Conservation (phyloP, 257 asterid species). For the Galeopsis tetrahit region DNA sequence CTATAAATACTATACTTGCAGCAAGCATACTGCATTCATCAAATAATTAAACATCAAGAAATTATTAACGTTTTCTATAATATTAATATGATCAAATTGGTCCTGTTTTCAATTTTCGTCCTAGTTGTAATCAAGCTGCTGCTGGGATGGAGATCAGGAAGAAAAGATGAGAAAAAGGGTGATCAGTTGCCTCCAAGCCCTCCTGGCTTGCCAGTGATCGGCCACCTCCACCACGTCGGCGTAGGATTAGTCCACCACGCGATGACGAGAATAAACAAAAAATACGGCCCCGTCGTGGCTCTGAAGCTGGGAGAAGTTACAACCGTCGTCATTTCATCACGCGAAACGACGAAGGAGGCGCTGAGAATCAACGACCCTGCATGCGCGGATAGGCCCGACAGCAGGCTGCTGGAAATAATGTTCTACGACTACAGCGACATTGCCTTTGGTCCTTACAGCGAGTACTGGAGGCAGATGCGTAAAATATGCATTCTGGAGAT, state of each 20-base stretch:
- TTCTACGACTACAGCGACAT: slow-evolving; percentile 33
- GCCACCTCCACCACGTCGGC: background rate
- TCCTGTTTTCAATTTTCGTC: too few relatives aligned
- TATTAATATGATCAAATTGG: too few relatives aligned
- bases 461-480: slow-evolving; percentile 41
- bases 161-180: too few relatives aligned
- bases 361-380: background rate
- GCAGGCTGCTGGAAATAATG: slow-evolving; percentile 11
- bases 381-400: background rate
- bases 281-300: background rate
- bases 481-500: slow-evolving; percentile 38
- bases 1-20: too few relatives aligned
- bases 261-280: background rate
- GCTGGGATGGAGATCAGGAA: too few relatives aligned
- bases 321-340: background rate
- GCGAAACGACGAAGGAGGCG: background rate
- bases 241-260: background rate
- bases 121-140: too few relatives aligned
- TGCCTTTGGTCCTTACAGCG: slow-evolving; percentile 28
- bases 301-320: background rate
- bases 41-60: too few relatives aligned
- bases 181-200: background rate
- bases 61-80: too few relatives aligned
- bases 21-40: too few relatives aligned
- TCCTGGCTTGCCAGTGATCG: too few relatives aligned